Evolutionary conservation across 208 protist genomes (phyloP).

Genomic region (Jaenimonas drosophilae): DNA sequence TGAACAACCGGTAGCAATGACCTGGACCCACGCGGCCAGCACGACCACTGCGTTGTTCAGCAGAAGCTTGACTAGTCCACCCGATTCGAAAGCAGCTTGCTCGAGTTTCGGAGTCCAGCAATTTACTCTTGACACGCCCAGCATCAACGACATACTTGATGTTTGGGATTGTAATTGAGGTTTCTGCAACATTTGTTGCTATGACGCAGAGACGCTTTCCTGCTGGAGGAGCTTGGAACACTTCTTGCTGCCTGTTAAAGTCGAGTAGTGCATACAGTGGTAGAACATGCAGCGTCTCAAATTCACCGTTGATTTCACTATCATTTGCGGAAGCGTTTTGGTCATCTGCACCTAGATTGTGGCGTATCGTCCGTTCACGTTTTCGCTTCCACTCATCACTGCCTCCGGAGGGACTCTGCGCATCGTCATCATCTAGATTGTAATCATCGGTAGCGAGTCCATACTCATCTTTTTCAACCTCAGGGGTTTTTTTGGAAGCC

Average conservation of each 20-base stretch:
- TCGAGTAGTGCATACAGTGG: slow-evolving; percentile 98
- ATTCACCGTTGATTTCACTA: slow-evolving; percentile 81
- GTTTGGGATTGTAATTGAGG: slow-evolving; percentile 99
- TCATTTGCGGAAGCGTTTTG: slow-evolving; percentile 23
- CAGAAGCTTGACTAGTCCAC: slow-evolving; percentile 95
- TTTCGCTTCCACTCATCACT: too few relatives aligned
- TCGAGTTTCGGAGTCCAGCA: slow-evolving; percentile 93
- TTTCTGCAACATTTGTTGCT: slow-evolving; percentile 99
- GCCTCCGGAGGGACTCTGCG: not conserved
- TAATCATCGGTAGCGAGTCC: slow-evolving; percentile 36
- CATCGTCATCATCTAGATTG: slow-evolving; percentile 18
- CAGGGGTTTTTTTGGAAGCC: not conserved
- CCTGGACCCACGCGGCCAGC: slow-evolving; percentile 93
- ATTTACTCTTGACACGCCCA: slow-evolving; percentile 95
- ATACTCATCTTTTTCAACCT: slow-evolving; percentile 33
- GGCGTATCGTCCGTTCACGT: too few relatives aligned
- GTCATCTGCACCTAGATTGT: too few relatives aligned
- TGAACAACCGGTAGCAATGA: slow-evolving; percentile 98
- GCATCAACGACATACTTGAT: slow-evolving; percentile 98
- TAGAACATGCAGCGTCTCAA: slow-evolving; percentile 92
- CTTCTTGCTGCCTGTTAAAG: slow-evolving; percentile 89
- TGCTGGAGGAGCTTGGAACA: slow-evolving; percentile 83
- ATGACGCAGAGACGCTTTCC: slow-evolving; percentile 95
- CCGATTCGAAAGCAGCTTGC: slow-evolving; percentile 96
- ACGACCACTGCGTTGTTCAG: slow-evolving; percentile 95